Evolutionary conservation across 805 yeast species (phyloP).

Genomic region (Nakazawaea sp.): DNA sequence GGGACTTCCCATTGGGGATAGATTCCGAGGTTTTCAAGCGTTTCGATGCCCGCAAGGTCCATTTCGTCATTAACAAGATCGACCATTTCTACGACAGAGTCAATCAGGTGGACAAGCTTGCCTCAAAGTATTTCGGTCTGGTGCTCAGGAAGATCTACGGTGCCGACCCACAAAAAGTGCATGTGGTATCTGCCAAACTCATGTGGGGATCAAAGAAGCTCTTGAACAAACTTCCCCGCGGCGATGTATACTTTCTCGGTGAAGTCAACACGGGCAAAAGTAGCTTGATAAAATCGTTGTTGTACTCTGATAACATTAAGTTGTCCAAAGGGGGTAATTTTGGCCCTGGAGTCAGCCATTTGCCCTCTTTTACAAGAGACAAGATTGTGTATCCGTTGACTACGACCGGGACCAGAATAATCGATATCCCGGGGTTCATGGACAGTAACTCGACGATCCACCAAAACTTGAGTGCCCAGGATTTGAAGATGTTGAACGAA

Average conservation of each 20-base stretch:
- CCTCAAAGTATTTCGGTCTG: constrained; percentile 23
- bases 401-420: constrained; percentile 17
- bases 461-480: constrained; percentile 17
- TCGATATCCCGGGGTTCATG: constrained; percentile 44
- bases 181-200: constrained; percentile 41
- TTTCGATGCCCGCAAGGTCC: constrained; percentile 24
- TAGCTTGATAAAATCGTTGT: constrained; percentile 43
- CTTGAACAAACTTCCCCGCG: constrained; percentile 26
- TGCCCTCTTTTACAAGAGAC: constrained; percentile 71
- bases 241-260: constrained; percentile 49
- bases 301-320: constrained; percentile 17
- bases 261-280: constrained; percentile 68
- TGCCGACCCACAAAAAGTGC: constrained; percentile 28
- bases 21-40: constrained; percentile 27
- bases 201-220: constrained; percentile 46
- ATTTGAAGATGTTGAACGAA: constrained; percentile 9
- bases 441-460: constrained; percentile 21
- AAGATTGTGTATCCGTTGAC: constrained; percentile 31
- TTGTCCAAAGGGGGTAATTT: constrained; percentile 19
- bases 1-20: constrained; percentile 67
- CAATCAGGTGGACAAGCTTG: constrained; percentile 18
- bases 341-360: constrained; percentile 40
- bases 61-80: constrained; percentile 33
- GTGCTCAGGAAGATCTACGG: constrained; percentile 22
- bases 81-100: constrained; percentile 25